Percentiles rank a stretch among this genome's conserved stretches.
phyloP scores from a whole-genome alignment of 345 rosid genomes.

The Populus pruinosa region DNA sequence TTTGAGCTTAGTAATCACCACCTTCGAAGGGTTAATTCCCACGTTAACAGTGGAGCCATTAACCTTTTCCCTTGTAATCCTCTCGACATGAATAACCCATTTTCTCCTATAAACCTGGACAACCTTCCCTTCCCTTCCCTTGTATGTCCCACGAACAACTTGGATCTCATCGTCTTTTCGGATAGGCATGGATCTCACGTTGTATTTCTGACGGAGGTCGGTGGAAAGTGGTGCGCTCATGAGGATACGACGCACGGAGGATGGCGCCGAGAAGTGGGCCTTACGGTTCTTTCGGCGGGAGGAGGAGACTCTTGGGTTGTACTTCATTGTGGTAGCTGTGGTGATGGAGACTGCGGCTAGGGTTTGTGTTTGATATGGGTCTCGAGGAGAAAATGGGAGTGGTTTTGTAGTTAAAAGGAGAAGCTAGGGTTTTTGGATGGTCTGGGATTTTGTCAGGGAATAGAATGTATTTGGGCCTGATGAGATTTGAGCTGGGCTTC shows the following conservation, averaged over 20 bases:
- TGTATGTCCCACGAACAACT: constrained; percentile 76
- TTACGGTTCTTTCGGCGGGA: constrained; percentile 82
- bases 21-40: constrained; percentile 69
- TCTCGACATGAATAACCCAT: constrained; percentile 84
- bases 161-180: constrained; percentile 84
- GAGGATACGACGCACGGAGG: constrained; percentile 65
- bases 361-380: too few species aligned
- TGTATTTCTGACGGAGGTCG: constrained; percentile 75
- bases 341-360: too few species aligned
- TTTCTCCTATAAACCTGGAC: constrained; percentile 77
- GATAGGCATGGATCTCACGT: constrained; percentile 72
- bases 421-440: too few species aligned
- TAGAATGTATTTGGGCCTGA: too few species aligned
- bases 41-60: constrained; percentile 79
- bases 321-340: constrained; percentile 45
- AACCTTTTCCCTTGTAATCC: constrained; percentile 75
- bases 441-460: too few species aligned
- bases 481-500: too few species aligned
- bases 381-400: too few species aligned
- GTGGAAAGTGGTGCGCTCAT: constrained; percentile 71
- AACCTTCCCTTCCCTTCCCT: constrained; percentile 78
- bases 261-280: constrained; percentile 72
- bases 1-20: constrained; percentile 67
- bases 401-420: too few species aligned
- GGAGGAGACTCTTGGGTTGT: constrained; percentile 66